Base-by-base conservation (phyloP, 2,329 filamentous ascomycete species). In the Aspergillus vadensis region DNA sequence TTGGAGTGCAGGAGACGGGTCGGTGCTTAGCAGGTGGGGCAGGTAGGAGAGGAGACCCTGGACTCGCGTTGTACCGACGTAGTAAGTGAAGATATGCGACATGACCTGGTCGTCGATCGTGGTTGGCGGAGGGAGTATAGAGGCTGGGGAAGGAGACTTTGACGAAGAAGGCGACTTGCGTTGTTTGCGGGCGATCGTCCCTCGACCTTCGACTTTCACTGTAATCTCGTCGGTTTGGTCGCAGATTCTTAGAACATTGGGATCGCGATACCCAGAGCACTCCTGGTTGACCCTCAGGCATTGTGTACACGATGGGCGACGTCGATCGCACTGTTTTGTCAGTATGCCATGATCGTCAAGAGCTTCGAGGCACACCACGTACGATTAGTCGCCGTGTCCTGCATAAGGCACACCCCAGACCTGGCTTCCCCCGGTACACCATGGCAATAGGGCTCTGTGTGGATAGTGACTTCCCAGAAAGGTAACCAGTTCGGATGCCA, bases 191-290 rank as follows among this genome's bases (percentile, higher is more conserved):
- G n/a, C 7, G 12, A 36, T 30, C 6, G 12, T 43, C 5, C 32
- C 10, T 1, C 48, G n/a, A 43, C 23, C 41, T 38, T 17, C 14
- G 25, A 27, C 15, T 39, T 41, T 23, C 53, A 23, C 32, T 14
- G 41, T 32, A 32, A 69, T 58, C 21, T 67, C 66, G 3, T 64
- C 52, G 14, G 56, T 70, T 44, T 70, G 68, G 52, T 69, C 67
- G 47, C 58, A 61, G 27, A 70, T 55, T 19, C 66, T 59, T 14
- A 67, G 43, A n/a, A 53, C 44, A 3, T 49, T 48, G 10, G 60
- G 30, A 53, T 69, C 67, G 47, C 61, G 66, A 58, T 69, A 70
- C 3, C 67, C 67, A 0, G 51, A 58, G 43, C 68, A 70, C 44
- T 64, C 58, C 39, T 63, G 55, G 10, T 62, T 58, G 7, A 57